Conservation (phyloP, 306 rosid species). For the Cyclanthera cordifolia region DNA sequence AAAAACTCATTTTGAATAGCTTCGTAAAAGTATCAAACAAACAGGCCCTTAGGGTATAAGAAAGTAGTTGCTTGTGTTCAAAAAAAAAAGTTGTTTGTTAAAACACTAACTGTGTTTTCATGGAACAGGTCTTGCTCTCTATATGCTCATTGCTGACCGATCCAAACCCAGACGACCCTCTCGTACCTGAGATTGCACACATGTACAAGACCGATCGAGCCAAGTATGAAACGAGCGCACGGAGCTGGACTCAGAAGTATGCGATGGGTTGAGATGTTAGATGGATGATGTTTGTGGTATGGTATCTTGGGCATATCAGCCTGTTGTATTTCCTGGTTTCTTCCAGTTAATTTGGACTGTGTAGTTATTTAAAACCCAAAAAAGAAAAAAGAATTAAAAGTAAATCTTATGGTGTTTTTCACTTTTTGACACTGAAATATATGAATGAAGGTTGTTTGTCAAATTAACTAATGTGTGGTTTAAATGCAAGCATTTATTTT, state of each 20-base stretch:
- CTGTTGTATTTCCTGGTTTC: background rate
- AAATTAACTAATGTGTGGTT: background rate
- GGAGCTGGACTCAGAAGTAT: constrained; percentile 76
- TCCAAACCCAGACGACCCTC: constrained; percentile 76
- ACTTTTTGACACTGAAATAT: background rate
- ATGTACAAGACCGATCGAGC: constrained; percentile 61
- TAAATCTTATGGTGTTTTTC: background rate
- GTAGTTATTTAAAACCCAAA: background rate
- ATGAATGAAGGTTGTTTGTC: constrained; percentile 8
- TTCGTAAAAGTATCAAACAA: no score
- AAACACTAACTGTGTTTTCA: background rate
- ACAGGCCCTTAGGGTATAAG: background rate
- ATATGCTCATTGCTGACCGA: constrained; percentile 71
- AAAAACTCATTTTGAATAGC: no score
- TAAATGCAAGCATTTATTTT: background rate
- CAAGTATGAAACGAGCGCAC: constrained; percentile 61
- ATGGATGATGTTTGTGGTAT: background rate
- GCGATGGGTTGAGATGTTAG: constrained; percentile 45
- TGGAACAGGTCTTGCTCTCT: constrained; percentile 51
- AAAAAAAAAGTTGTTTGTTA: no score
- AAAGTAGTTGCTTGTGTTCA: no score
- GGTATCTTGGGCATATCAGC: background rate
- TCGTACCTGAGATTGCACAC: constrained; percentile 69
- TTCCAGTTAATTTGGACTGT: constrained; percentile 8
- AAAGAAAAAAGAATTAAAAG: background rate